A percentile compares a stretch with the other conserved stretches of the same genome.
Conservation (phyloP, 352 stramenopile genomes). For the Globisporangium viniferum region DNA sequence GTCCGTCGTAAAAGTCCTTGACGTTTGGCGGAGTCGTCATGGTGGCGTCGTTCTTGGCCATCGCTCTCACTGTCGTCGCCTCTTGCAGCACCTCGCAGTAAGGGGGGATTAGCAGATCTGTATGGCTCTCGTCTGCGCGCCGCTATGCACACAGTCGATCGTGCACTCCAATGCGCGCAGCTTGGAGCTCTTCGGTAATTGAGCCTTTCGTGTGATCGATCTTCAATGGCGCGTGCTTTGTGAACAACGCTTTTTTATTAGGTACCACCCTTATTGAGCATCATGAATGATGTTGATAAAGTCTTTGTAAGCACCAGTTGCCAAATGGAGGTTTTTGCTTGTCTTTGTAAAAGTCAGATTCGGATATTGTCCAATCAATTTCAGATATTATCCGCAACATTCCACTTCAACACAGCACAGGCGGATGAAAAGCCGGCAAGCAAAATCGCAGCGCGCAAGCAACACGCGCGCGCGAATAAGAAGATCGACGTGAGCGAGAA, state of each 20-base stretch:
- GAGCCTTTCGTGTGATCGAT: background rate
- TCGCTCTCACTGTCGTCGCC: background rate
- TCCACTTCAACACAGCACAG: too few relatives aligned
- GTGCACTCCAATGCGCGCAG: background rate
- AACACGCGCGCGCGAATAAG: background rate
- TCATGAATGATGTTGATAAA: background rate
- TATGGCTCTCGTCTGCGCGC: background rate
- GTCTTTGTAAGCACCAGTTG: background rate
- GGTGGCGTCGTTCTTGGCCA: background rate
- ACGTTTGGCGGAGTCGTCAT: conserved; percentile 28
- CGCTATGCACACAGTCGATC: background rate
- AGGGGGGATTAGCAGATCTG: background rate
- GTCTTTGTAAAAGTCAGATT: background rate
- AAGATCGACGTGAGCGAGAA: background rate
- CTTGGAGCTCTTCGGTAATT: conserved; percentile 1
- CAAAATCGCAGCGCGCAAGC: too few relatives aligned
- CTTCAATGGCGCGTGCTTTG: conserved; percentile 6
- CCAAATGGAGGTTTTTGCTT: background rate
- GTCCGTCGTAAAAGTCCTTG: conserved; percentile 70
- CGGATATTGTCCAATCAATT: too few relatives aligned
- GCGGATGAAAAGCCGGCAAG: too few relatives aligned
- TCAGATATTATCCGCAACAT: too few relatives aligned
- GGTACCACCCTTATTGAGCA: background rate
- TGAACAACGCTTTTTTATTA: too few relatives aligned
- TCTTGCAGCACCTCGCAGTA: background rate